These are phyloP conservation scores for Hericium rajendrae DNA, from an alignment of 768 basidiomycete species.

Conservation along the genomic window DNA sequence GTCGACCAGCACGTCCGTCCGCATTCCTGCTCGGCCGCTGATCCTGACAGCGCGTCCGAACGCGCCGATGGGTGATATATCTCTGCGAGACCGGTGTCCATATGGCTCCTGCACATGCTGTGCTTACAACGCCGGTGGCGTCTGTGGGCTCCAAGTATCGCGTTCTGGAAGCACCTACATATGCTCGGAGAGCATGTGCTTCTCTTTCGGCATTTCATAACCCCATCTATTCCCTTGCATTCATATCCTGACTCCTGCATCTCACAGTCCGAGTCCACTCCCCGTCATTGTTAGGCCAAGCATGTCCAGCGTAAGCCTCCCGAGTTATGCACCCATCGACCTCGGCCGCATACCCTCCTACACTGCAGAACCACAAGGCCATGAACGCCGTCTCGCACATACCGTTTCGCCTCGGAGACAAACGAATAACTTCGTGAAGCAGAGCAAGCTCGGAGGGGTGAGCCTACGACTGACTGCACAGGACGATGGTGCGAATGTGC, in stretches of 20 bases:
- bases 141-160: not conserved
- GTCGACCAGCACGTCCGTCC: too few relatives aligned
- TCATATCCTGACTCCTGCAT: not conserved
- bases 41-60: not conserved
- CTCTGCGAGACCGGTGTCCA: not conserved
- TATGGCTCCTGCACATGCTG: not conserved
- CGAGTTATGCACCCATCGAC: conserved; percentile 1
- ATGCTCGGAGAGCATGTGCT: not conserved
- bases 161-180: not conserved
- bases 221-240: not conserved
- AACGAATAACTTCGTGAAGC: conserved; percentile 9
- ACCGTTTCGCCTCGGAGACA: not conserved
- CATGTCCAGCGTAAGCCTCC: conserved; percentile 11
- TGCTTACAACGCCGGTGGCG: not conserved
- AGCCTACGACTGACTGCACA: conserved; percentile 9
- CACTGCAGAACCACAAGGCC: conserved; percentile 1
- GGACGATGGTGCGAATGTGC: not conserved
- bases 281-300: not conserved
- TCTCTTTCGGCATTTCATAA: not conserved
- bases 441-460: conserved; percentile 7
- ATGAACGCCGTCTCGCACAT: conserved; percentile 5
- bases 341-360: conserved; percentile 4
- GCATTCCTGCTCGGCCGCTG: not conserved
- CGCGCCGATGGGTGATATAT: not conserved
- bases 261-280: not conserved